Evolutionary conservation across 176 grass and related monocot species (phyloP).

Genomic region (Phoenix dactylifera): DNA sequence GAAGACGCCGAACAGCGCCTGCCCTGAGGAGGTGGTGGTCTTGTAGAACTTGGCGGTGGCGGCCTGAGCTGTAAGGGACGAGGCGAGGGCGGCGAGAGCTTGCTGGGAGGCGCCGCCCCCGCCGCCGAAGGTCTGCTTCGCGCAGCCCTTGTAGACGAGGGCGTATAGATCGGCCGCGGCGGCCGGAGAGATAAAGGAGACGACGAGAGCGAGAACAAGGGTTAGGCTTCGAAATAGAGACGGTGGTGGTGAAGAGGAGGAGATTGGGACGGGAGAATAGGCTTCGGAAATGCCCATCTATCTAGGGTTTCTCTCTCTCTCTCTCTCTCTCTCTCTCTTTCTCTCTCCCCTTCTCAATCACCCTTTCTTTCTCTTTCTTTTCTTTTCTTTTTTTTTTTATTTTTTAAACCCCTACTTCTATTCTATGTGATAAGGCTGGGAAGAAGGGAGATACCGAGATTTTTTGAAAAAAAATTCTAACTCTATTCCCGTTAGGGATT

Average conservation of each 20-base stretch:
- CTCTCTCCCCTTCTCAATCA: constrained; percentile 8
- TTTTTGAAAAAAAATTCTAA: too few relatives aligned
- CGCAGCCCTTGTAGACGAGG: constrained; percentile 93
- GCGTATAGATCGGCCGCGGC: constrained; percentile 53
- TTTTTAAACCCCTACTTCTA: too few relatives aligned
- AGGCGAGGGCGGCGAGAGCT: constrained; percentile 31
- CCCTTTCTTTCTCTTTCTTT: neutral
- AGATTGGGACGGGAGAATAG: neutral
- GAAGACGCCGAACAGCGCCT: constrained; percentile 72
- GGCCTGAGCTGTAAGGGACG: constrained; percentile 44
- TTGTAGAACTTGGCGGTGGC: constrained; percentile 80
- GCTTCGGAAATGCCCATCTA: constrained; percentile 40
- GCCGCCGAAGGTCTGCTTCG: constrained; percentile 64
- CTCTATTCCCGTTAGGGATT: too few relatives aligned
- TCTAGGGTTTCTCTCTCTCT: constrained; percentile 16
- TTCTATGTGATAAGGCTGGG: too few relatives aligned
- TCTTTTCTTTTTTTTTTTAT: neutral
- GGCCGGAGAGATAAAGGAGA: neutral
- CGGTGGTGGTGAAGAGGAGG: constrained; percentile 2
- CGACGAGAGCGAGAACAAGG: neutral
- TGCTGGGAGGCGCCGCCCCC: constrained; percentile 7
- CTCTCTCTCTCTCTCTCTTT: neutral
- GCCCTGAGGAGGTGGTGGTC: constrained; percentile 33
- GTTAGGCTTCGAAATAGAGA: neutral
- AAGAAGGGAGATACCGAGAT: too few relatives aligned